Evolutionary conservation across 2,329 filamentous ascomycete species (phyloP).

Genomic region (Trichoderma polysporum): DNA sequence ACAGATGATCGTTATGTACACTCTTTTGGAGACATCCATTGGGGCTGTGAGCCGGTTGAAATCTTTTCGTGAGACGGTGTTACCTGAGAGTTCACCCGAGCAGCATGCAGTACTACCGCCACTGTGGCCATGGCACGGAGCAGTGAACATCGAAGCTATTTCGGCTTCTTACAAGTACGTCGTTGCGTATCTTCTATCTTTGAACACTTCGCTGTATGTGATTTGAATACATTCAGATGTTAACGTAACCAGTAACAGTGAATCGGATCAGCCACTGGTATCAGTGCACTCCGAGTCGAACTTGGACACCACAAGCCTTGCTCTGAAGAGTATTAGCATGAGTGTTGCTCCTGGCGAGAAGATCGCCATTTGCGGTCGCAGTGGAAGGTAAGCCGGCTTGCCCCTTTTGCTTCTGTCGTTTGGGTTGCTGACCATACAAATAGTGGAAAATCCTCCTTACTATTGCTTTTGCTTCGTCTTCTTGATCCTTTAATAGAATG

Average conservation of each 20-base stretch:
- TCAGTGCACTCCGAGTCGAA: background rate
- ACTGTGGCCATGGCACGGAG: slow-evolving; percentile 35
- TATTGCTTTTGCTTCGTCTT: slow-evolving; percentile 42
- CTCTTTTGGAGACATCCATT: slow-evolving; percentile 15
- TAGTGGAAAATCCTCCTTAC: slow-evolving; percentile 44
- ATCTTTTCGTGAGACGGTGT: slow-evolving; percentile 28
- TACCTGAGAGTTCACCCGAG: slow-evolving; percentile 2
- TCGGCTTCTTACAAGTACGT: slow-evolving; percentile 36
- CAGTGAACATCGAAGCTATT: slow-evolving; percentile 32
- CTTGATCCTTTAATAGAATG: slow-evolving; percentile 38
- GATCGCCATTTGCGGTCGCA: slow-evolving; percentile 40
- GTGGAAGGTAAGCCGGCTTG: slow-evolving; percentile 31
- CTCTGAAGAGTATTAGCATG: slow-evolving; percentile 30
- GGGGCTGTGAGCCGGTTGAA: slow-evolving; percentile 15
- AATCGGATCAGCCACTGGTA: background rate
- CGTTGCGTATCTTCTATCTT: background rate
- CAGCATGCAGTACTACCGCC: slow-evolving; percentile 3
- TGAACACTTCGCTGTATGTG: background rate
- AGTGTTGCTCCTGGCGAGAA: slow-evolving; percentile 35
- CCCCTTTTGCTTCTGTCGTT: too few relatives aligned
- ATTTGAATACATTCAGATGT: too few relatives aligned
- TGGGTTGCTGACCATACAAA: background rate
- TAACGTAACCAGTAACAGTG: background rate
- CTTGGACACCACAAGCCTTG: slow-evolving; percentile 23
- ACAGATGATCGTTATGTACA: slow-evolving; percentile 7